A percentile compares a stretch with the other conserved stretches of the same genome.
Conservation (phyloP, 306 rosid species). For the Potentilla sterilis region DNA sequence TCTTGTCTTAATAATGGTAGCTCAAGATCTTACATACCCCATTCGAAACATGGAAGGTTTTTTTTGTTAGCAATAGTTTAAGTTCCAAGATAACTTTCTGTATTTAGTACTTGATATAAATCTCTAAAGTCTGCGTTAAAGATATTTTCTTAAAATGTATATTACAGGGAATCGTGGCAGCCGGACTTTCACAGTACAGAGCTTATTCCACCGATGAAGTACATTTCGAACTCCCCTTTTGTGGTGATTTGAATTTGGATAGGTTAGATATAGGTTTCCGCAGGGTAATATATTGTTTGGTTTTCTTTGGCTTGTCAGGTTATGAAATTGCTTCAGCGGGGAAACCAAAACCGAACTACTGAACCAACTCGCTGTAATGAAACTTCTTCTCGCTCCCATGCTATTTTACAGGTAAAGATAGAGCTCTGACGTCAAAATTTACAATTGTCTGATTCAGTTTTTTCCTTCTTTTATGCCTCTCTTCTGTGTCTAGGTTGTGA, state of each 20-base stretch:
- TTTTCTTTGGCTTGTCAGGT: conserved; percentile 54
- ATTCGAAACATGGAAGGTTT: background rate
- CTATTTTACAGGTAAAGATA: conserved; percentile 77
- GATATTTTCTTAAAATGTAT: conserved; percentile 19
- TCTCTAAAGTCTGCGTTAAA: conserved; percentile 8
- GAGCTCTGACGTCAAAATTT: background rate
- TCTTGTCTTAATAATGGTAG: background rate
- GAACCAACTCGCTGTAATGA: conserved; percentile 95
- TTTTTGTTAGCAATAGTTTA: background rate
- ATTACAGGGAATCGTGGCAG: conserved; percentile 83
- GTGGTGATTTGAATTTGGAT: background rate
- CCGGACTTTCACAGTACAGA: conserved; percentile 91
- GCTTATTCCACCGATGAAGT: conserved; percentile 98
- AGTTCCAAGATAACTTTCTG: background rate
- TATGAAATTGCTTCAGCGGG: conserved; percentile 93
- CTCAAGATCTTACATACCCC: background rate
- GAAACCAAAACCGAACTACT: conserved; percentile 88
- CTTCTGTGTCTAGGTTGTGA: conserved; percentile 55
- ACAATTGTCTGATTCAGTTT: background rate
- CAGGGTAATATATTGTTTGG: conserved; percentile 10
- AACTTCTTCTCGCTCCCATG: conserved; percentile 97
- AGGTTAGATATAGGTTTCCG: background rate
- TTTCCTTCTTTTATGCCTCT: background rate
- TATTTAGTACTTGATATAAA: background rate
- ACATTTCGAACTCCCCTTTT: conserved; percentile 24